Conservation (phyloP, 2,329 filamentous ascomycete species). For the Penicillium sp. region DNA sequence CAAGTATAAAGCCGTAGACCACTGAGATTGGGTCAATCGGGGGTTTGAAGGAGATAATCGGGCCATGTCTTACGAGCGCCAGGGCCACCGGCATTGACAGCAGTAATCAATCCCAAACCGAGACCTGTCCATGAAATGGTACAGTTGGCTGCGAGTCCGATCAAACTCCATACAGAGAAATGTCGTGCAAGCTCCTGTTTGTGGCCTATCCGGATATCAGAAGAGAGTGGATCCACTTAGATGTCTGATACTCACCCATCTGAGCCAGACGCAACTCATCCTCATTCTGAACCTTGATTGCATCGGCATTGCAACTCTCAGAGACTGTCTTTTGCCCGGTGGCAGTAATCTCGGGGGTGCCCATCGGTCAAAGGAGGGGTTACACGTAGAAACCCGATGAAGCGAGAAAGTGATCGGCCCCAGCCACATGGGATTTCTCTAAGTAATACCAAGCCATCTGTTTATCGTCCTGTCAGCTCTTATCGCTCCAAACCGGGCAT, state of each 20-base stretch:
- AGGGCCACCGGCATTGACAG: constrained; percentile 48
- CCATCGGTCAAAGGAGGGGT: constrained; percentile 6
- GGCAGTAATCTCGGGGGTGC: constrained; percentile 5
- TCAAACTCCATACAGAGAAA: constrained; percentile 47
- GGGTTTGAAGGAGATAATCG: not conserved
- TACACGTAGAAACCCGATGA: not conserved
- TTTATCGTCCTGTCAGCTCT: constrained; percentile 8
- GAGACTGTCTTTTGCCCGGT: not conserved
- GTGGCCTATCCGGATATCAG: constrained; percentile 35
- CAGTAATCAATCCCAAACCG: constrained; percentile 45
- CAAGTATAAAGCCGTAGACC: constrained; percentile 51
- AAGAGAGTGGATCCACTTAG: not conserved
- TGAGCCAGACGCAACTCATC: constrained; percentile 45
- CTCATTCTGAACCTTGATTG: constrained; percentile 28
- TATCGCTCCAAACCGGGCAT: constrained; percentile 11
- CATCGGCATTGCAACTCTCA: constrained; percentile 2
- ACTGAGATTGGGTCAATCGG: constrained; percentile 28
- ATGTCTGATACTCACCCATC: constrained; percentile 37
- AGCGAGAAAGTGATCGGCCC: not conserved
- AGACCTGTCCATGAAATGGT: constrained; percentile 51
- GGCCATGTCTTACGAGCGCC: constrained; percentile 31
- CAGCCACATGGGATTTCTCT: constrained; percentile 4
- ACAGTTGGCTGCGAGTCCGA: constrained; percentile 49
- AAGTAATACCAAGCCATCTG: constrained; percentile 1
- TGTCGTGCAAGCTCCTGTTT: constrained; percentile 49